These are phyloP conservation scores for Populus nigra DNA, from an alignment of 345 rosid genomes.

Conservation along the genomic window DNA sequence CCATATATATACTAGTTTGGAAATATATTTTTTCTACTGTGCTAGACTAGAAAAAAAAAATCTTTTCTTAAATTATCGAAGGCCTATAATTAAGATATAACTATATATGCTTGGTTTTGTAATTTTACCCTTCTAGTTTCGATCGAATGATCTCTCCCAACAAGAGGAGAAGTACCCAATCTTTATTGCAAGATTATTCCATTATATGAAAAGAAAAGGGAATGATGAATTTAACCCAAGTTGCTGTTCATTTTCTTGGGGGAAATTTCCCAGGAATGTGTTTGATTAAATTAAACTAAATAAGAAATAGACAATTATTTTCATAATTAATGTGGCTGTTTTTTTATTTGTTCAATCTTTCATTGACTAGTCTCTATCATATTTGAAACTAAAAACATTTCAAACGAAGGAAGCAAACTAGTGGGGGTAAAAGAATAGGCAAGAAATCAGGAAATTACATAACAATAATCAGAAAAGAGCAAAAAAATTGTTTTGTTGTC, in stretches of 20 bases:
- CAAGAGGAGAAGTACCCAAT: neutral
- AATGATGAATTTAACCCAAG: neutral
- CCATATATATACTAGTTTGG: too few species aligned
- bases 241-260: neutral
- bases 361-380: conserved; percentile 9
- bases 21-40: too few species aligned
- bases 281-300: neutral
- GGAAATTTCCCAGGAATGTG: neutral
- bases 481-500: neutral
- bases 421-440: neutral
- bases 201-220: too few species aligned
- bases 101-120: too few species aligned
- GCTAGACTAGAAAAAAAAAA: too few species aligned
- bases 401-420: neutral
- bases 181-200: neutral
- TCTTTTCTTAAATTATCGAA: too few species aligned
- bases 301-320: neutral
- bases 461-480: neutral
- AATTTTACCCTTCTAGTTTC: too few species aligned
- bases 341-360: too few species aligned
- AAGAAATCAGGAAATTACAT: neutral
- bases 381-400: neutral
- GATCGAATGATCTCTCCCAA: neutral
- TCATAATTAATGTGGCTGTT: too few species aligned
- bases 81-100: too few species aligned